Evolutionary conservation across 2,329 filamentous ascomycete genomes (phyloP).

Genomic region (Cladorrhinum sp.): DNA sequence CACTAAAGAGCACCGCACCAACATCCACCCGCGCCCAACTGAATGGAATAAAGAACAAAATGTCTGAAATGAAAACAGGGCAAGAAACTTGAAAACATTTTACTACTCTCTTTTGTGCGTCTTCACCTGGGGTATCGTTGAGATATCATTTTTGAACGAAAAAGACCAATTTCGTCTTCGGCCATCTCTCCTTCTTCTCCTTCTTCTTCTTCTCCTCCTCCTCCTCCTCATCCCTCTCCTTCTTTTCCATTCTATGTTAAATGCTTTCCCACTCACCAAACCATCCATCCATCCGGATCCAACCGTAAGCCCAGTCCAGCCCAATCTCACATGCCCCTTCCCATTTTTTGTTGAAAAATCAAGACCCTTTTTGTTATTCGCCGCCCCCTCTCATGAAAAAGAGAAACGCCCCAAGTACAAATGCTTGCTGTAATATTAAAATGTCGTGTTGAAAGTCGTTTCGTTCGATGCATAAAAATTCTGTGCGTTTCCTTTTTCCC

Average conservation of each 20-base stretch:
- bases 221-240: slow-evolving; percentile 1
- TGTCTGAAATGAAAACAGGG: slow-evolving; percentile 5
- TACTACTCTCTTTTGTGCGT: slow-evolving; percentile 13
- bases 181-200: too few species aligned
- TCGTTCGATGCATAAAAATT: slow-evolving; percentile 1
- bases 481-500: neutral
- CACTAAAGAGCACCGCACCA: too few species aligned
- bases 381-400: slow-evolving; percentile 1
- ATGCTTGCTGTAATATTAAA: slow-evolving; percentile 10
- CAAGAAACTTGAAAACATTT: slow-evolving; percentile 5
- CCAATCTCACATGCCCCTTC: neutral
- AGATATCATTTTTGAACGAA: slow-evolving; percentile 32
- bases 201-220: slow-evolving; percentile 8
- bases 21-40: too few species aligned
- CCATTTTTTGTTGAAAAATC: slow-evolving; percentile 33
- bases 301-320: slow-evolving; percentile 9
- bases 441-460: slow-evolving; percentile 9
- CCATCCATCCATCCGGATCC: slow-evolving; percentile 14
- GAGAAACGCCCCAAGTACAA: slow-evolving; percentile 10
- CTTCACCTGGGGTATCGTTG: slow-evolving; percentile 36
- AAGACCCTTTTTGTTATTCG: slow-evolving; percentile 17
- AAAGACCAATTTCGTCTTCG: slow-evolving; percentile 20
- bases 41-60: neutral
- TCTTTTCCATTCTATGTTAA: slow-evolving; percentile 8
- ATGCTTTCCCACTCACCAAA: neutral